Base-by-base conservation (phyloP, 306 rosid species). In the Casuarina glauca region DNA sequence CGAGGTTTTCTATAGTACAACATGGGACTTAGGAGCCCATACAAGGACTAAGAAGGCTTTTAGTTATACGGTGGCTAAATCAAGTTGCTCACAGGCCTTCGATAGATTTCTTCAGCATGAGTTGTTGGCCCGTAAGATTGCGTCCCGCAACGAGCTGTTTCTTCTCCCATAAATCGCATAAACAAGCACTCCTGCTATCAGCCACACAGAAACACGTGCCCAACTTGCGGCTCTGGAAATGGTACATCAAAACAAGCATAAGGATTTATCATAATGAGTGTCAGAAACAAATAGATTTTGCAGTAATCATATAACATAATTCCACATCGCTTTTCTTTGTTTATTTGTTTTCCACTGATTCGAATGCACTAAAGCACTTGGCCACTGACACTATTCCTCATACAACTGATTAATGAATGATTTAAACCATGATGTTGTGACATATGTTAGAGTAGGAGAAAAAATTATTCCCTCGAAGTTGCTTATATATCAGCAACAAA, bases 141-240 rank as follows among this genome's bases (percentile, higher is more conserved):
- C 90, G 54, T 87, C 85, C 36, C 67, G 84, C 67, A 94, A 84
- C 26, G 88, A 64, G 86, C 98, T 94, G 80, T 92, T 96, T 10
- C 73, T 89, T 84, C 97, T 83, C 39, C 98, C 97, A 51, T 94
- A 92, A 72, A 88, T 75, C 17, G 71, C 73, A 58, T 94, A 91
- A 54, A 94, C 83, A 12, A 87, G 26, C 57, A 83, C 82, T 57
- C 98, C 98, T 41, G 89, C 39, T 9, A 82, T 76, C 64, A 94
- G 70, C 98, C 98, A 94, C 62, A 92, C 78, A 9, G 97, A 89
- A 69, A 92, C 97, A n/a, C 97, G 89, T 4, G 82, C 69, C 97
- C 98, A 94, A 4, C 97, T 94, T 26, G 67, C 82, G 51, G 54
- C 88, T 71, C 97, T 94, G 82, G 80, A 70, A 76, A 63, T 38